Conservation (phyloP, 1,284 basidiomycete genomes). For the Trichosporon ovoides region DNA sequence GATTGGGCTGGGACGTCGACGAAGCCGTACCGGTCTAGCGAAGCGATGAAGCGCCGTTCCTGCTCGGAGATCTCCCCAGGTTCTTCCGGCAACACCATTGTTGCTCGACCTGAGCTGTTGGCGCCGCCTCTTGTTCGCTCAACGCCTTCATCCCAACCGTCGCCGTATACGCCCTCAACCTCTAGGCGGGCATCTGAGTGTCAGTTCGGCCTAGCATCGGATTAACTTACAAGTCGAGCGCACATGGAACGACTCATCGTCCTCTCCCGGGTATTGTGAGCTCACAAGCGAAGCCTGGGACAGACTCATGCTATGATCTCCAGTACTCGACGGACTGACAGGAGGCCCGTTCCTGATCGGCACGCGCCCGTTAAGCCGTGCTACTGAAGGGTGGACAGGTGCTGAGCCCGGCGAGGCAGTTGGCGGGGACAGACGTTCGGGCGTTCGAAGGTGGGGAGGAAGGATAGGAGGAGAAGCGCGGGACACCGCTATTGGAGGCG, state of each 20-base stretch:
- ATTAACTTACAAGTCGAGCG: slow-evolving; percentile 62
- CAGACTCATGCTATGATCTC: slow-evolving; percentile 3
- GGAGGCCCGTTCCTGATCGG: not conserved
- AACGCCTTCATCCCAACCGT: slow-evolving; percentile 83
- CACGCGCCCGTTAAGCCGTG: slow-evolving; percentile 4
- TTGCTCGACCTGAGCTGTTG: slow-evolving; percentile 36
- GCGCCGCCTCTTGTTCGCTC: slow-evolving; percentile 86
- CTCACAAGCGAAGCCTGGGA: slow-evolving; percentile 12
- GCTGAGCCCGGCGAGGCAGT: not conserved
- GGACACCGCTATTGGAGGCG: not conserved
- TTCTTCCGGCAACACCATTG: slow-evolving; percentile 54
- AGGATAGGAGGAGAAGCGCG: not conserved
- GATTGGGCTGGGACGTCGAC: slow-evolving; percentile 59
- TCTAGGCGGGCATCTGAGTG: slow-evolving; percentile 68
- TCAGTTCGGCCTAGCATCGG: not conserved
- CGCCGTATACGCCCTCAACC: slow-evolving; percentile 75
- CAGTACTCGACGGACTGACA: not conserved
- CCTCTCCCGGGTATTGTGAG: slow-evolving; percentile 56
- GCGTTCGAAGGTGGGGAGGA: not conserved
- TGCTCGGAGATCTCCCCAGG: slow-evolving; percentile 43
- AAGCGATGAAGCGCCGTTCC: slow-evolving; percentile 64
- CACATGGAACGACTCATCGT: slow-evolving; percentile 77
- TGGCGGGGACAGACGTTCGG: slow-evolving; percentile 1
- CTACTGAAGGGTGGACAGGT: not conserved
- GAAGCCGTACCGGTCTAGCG: slow-evolving; percentile 75